These are phyloP conservation scores for Gorgonomyces haynaldii DNA, from an alignment of 192 early-diverging fungal species.

Conservation along the genomic window DNA sequence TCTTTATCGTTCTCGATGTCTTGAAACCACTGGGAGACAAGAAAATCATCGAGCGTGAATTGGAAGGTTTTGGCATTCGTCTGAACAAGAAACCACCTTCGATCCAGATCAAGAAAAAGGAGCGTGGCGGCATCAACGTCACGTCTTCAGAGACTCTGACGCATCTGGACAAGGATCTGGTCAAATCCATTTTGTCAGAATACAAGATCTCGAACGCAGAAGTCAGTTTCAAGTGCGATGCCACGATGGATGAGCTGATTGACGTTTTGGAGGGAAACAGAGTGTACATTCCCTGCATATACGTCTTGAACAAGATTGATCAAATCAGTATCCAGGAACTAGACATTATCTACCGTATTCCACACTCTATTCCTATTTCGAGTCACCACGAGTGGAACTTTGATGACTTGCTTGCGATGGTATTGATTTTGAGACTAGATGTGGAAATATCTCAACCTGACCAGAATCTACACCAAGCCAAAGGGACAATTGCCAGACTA, in stretches of 20 bases:
- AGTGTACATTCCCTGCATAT: constrained; percentile 91
- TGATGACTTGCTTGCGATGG: constrained; percentile 79
- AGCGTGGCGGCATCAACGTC: constrained; percentile 96
- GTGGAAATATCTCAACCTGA: constrained; percentile 62
- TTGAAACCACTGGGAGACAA: constrained; percentile 94
- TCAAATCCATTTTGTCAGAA: constrained; percentile 88
- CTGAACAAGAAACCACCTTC: constrained; percentile 94
- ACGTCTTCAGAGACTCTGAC: constrained; percentile 85
- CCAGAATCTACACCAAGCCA: constrained; percentile 70
- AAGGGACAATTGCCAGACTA: constrained; percentile 96
- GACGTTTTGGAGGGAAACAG: constrained; percentile 93
- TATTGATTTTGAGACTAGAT: constrained; percentile 17
- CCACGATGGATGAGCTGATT: constrained; percentile 89
- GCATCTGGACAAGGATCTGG: constrained; percentile 73
- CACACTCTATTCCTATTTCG: constrained; percentile 70
- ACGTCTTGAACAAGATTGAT: constrained; percentile 98
- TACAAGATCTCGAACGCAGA: constrained; percentile 97
- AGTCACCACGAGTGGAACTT: constrained; percentile 79
- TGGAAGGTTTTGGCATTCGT: constrained; percentile 96
- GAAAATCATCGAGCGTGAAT: constrained; percentile 86
- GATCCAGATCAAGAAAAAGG: constrained; percentile 94
- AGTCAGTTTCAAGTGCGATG: constrained; percentile 84
- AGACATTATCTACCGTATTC: constrained; percentile 94
- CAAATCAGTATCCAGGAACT: constrained; percentile 93
- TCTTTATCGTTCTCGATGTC: constrained; percentile 94